A percentile compares a stretch with the other conserved stretches of the same genome.
phyloP scores from a whole-genome alignment of 352 stramenopile species.

The Pythium insidiosum region DNA sequence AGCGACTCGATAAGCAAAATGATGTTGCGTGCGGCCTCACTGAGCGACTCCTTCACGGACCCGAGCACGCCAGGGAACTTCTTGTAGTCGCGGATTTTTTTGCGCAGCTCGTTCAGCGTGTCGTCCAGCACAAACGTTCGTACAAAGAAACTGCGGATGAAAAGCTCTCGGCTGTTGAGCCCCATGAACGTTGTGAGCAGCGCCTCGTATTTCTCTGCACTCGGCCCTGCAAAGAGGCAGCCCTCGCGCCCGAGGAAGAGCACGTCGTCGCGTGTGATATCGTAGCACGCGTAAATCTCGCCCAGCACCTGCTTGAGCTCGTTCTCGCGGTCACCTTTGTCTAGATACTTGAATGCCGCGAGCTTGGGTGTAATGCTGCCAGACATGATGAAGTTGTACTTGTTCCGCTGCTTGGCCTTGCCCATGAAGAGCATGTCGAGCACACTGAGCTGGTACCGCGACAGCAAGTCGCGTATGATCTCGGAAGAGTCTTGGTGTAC shows the following conservation, averaged over 20 bases:
- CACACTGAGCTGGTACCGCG: constrained; percentile 92
- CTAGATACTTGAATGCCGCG: constrained; percentile 94
- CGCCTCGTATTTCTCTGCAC: constrained; percentile 92
- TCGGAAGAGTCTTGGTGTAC: constrained; percentile 94
- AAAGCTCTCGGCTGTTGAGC: constrained; percentile 96
- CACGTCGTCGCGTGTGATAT: constrained; percentile 94
- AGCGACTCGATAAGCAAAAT: constrained; percentile 96
- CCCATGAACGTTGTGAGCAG: constrained; percentile 94
- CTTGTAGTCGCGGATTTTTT: constrained; percentile 82
- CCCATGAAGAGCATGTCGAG: constrained; percentile 95
- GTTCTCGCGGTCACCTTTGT: constrained; percentile 96
- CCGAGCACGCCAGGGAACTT: constrained; percentile 76
- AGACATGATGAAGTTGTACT: constrained; percentile 97
- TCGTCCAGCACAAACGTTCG: constrained; percentile 94
- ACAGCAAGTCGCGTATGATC: constrained; percentile 94
- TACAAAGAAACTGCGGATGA: constrained; percentile 96
- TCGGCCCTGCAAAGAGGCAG: constrained; percentile 91
- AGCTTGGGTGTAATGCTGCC: constrained; percentile 95
- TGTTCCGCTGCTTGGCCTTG: constrained; percentile 91
- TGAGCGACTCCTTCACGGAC: constrained; percentile 85
- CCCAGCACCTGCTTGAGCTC: constrained; percentile 95
- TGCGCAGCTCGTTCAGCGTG: constrained; percentile 84
- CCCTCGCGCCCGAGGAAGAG: constrained; percentile 94
- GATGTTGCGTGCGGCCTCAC: constrained; percentile 89
- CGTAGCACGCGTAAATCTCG: constrained; percentile 93